Evolutionary conservation across 768 basidiomycete species (phyloP), one percentile per base, ranked within the genome.

Genomic region (Psilocybe subaeruginosa): DNA sequence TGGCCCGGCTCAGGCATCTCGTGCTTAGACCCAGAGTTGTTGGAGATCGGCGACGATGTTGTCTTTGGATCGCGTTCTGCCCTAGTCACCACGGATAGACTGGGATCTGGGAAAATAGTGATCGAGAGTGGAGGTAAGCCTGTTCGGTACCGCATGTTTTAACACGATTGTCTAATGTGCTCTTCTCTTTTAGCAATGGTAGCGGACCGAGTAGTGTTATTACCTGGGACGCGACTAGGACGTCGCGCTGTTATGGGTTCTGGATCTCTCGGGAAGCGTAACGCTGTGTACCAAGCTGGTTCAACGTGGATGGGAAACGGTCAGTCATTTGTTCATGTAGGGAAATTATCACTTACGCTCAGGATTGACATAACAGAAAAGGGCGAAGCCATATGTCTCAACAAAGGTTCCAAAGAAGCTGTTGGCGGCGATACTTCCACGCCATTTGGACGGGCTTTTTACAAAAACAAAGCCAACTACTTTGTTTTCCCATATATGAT

Each of bases 261-360:
- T 3, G 81, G 81, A n/a, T 73, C 81, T 2, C 71, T 81, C 27
- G 76, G 76, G n/a, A 77, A 76, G 66, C 74, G 81, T 14, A 70
- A 77, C 46, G 71, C 72, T 0, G 69, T 66, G 4, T 82, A 82
- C 58, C 74, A 70, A 41, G 78, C 79, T 59, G 78, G 79, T 8
- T 79, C 80, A 7, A 78, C 76, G 2, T 82, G 80, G 81, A 77
- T 82, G 61, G 81, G 81, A 16, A 76, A 76, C 64, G 78, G 78
- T 78, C 59, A 35, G 73, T 19, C 64, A n/a, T 12, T 39, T 37
- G 8, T 8, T 33, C 29, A 17, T 27, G 39, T 14, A 17, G 16
- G 54, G 8, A 29, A 45, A 14, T 19, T 27, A 9, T 17, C 39
- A n/a, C 2, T 39, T 30, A 17, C n/a, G 41, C 14, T 43, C 14